phyloP scores from a whole-genome alignment of 768 basidiomycete genomes.

The Amanita pallidorosea region DNA sequence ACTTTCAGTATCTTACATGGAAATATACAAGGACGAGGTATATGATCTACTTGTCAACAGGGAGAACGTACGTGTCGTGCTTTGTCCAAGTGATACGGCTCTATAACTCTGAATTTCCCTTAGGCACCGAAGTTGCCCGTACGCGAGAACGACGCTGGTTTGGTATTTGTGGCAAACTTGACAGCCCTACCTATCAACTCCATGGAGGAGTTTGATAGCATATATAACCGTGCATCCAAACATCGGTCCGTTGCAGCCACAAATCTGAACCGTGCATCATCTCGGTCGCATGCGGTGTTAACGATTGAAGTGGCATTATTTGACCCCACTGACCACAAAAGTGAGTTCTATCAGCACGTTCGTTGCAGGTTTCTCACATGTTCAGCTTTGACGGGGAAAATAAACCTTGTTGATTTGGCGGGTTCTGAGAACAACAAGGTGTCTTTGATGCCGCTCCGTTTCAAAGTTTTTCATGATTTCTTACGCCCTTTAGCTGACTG shows the following conservation, averaged over 20 bases:
- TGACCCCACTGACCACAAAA: slow-evolving; percentile 41
- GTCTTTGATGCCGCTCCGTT: background rate
- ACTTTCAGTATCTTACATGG: slow-evolving; percentile 66
- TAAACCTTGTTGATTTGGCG: slow-evolving; percentile 83
- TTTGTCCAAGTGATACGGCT: background rate
- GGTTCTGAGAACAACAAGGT: slow-evolving; percentile 90
- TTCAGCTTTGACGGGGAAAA: slow-evolving; percentile 60
- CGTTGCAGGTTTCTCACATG: background rate
- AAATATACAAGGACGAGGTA: slow-evolving; percentile 87
- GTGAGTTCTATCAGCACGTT: slow-evolving; percentile 22
- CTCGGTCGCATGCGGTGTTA: slow-evolving; percentile 82
- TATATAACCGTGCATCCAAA: slow-evolving; percentile 55
- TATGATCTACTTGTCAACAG: slow-evolving; percentile 75
- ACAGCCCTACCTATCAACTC: slow-evolving; percentile 28
- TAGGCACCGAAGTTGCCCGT: slow-evolving; percentile 44
- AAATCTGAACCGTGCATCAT: slow-evolving; percentile 74
- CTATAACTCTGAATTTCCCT: slow-evolving; percentile 1
- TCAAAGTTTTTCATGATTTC: background rate
- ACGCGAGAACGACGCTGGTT: slow-evolving; percentile 39
- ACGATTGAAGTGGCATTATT: slow-evolving; percentile 58
- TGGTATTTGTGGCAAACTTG: slow-evolving; percentile 46
- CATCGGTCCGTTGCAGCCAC: slow-evolving; percentile 82
- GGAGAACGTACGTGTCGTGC: slow-evolving; percentile 39
- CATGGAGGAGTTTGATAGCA: slow-evolving; percentile 31
- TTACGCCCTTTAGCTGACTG: slow-evolving; percentile 43